Evolutionary conservation across 345 rosid genomes (phyloP), one percentile per base, ranked within the genome.

Genomic region (Moringa oleifera): DNA sequence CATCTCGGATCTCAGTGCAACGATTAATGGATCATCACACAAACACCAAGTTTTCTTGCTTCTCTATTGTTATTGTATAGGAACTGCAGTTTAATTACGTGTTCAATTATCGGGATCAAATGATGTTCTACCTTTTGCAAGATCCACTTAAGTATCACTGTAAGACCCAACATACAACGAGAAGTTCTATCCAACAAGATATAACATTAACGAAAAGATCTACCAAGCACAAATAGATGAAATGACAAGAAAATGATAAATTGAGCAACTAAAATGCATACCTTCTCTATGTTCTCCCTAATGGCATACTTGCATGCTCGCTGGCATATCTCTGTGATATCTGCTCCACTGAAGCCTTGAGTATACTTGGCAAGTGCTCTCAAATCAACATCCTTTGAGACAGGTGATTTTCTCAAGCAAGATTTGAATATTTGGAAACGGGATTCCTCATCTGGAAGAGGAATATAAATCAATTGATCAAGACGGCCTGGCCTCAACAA

Each of bases 221-320:
- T 5, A 33, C 11, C 5, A 33, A 33, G 5, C 5, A 11, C 6
- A 4, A 2, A 11, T 9, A 41, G 1, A 41, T 15, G 12, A 7
- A 15, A 5, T 41, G 9, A 41, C 6, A 41, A 41, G 47, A 19
- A 31, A 51, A 55, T 21, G 31, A n/a, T 57, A 21, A 8, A 6
- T 22, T 15, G 24, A 65, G 20, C 49, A 7, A 41, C 12, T 1
- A 41, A 16, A 51, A 45, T 53, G 51, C 37, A 13, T 64, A 85
- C 91, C 87, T 86, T 76, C 69, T 86, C 89, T 23, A 86, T 86
- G 73, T 86, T 73, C 62, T 83, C 92, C 64, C 89, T 74, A 55
- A 86, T 81, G 41, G 89, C 92, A 56, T 81, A 86, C 75, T 86
- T 86, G 79, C 78, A 73, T 23, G 89, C 78, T 25, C 84, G 81